Evolutionary conservation across 331 rosid species (phyloP).

Genomic region (Saraca asoca): DNA sequence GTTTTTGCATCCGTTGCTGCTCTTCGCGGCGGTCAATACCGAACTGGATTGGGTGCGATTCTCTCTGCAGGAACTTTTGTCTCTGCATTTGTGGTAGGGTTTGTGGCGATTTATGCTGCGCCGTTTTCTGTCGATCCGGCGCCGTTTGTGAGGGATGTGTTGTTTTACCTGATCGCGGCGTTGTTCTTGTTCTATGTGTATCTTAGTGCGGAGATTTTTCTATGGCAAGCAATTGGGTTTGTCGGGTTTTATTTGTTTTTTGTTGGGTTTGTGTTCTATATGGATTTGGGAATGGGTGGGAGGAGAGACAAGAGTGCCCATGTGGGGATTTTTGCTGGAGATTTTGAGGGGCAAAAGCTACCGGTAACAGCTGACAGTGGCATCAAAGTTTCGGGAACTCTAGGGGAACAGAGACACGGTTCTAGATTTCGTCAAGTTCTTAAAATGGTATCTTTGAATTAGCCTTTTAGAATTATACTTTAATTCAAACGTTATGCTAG

Average conservation of each 20-base stretch:
- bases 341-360: slow-evolving; percentile 42
- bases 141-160: slow-evolving; percentile 74
- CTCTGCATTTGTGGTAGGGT: slow-evolving; percentile 91
- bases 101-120: slow-evolving; percentile 83
- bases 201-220: slow-evolving; percentile 84
- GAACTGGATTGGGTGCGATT: slow-evolving; percentile 85
- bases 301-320: slow-evolving; percentile 35
- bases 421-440: slow-evolving; percentile 43
- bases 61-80: slow-evolving; percentile 94
- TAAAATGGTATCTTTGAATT: slow-evolving; percentile 53
- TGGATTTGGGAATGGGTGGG: slow-evolving; percentile 69
- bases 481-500: not conserved
- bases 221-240: slow-evolving; percentile 90
- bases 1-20: slow-evolving; percentile 87
- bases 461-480: not conserved
- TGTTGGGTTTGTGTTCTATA: slow-evolving; percentile 86
- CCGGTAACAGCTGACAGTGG: slow-evolving; percentile 30
- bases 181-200: slow-evolving; percentile 80
- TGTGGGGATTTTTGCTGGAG: slow-evolving; percentile 38
- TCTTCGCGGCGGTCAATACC: slow-evolving; percentile 68
- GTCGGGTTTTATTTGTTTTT: slow-evolving; percentile 79
- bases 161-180: slow-evolving; percentile 76
- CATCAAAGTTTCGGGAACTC: slow-evolving; percentile 30
- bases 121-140: slow-evolving; percentile 79
- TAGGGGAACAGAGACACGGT: slow-evolving; percentile 38